Evolutionary conservation across 306 rosid genomes (phyloP).

Genomic region (Sechiopsis laciniata): DNA sequence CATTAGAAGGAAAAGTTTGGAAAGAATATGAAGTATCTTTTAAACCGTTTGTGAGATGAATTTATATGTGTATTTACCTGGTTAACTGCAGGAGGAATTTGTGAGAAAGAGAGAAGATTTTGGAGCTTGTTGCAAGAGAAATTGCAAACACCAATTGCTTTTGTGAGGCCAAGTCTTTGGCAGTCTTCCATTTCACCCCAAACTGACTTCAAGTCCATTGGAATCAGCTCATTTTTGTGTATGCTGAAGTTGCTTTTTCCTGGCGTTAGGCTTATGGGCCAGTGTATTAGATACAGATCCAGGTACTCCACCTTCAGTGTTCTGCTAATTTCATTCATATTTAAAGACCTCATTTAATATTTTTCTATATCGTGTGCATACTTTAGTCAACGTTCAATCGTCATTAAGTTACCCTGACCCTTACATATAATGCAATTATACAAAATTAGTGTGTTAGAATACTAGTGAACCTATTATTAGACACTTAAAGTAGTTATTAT

Average conservation of each 20-base stretch:
- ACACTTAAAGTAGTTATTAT: too few relatives aligned
- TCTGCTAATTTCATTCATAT: background rate
- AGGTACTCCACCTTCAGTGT: slow-evolving; percentile 27
- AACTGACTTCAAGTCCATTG: slow-evolving; percentile 28
- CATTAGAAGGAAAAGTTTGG: too few relatives aligned
- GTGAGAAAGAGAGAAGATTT: slow-evolving; percentile 28
- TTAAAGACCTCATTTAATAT: too few relatives aligned
- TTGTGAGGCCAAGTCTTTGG: slow-evolving; percentile 31
- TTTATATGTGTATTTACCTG: slow-evolving; percentile 18
- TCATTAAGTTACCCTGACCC: too few relatives aligned
- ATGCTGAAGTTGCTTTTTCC: background rate
- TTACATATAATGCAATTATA: too few relatives aligned
- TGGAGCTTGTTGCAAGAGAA: slow-evolving; percentile 30
- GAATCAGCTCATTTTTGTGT: slow-evolving; percentile 16
- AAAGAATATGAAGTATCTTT: too few relatives aligned
- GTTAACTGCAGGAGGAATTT: slow-evolving; percentile 35
- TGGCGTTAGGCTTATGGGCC: slow-evolving; percentile 28
- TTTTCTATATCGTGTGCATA: too few relatives aligned
- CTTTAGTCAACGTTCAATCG: too few relatives aligned
- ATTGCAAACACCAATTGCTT: slow-evolving; percentile 33
- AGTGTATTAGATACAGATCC: slow-evolving; percentile 31
- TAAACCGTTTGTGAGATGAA: too few relatives aligned
- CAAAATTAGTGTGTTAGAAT: too few relatives aligned
- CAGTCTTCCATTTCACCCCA: slow-evolving; percentile 34
- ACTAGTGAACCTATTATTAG: too few relatives aligned